Evolutionary conservation across 2,329 filamentous ascomycete genomes (phyloP), one percentile per base, ranked within the genome.

Genomic region (Sarocladium strictum): DNA sequence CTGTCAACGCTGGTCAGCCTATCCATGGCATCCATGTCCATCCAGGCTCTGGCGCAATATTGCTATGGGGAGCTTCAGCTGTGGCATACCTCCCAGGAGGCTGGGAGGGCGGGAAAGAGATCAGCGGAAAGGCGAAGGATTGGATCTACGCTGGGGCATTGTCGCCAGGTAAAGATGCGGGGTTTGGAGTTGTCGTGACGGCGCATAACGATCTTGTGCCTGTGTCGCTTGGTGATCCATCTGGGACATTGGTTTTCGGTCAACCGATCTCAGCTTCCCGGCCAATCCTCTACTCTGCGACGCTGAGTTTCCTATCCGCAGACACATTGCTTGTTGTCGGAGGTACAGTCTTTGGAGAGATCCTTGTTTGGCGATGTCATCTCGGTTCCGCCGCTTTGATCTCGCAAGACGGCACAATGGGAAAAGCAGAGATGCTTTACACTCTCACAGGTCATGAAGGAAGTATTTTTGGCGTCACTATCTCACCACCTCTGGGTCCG

Each of bases 301-400:
- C 89, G 63, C 69, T 96, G 17, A 71, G 77, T 37, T 89, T 86
- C 78, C 69, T 84, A 7, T 76, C 78, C 6, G 54, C 68, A 5
- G 73, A 76, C 43, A 75, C 76, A 53, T 75, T 96, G 45, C 77
- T 97, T 19, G 81, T 97, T 52, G 90, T 90, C 6, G 89, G 89
- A 2, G 94, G 94, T 1, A 97, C 94, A 0, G 91, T 93, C 1
- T 97, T 97, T 69, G 94, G 94, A 2, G 92, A 97, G 68, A 88
- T 99, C 32, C 77, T 97, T 35, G 81, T 96, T 15, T 97, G 94
- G 94, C 89, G 85, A 59, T 91, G 83, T 61, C 71, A 73, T 47
- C 61, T 78, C n/a, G 32, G 49, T 19, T 14, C 33, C 12, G 27
- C 47, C 21, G n/a, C n/a, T n/a, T 19, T 29, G 15, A 14, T 4